phyloP scores from a whole-genome alignment of 2,329 filamentous ascomycete species.

The Stagonosporopsis rhizophila region DNA sequence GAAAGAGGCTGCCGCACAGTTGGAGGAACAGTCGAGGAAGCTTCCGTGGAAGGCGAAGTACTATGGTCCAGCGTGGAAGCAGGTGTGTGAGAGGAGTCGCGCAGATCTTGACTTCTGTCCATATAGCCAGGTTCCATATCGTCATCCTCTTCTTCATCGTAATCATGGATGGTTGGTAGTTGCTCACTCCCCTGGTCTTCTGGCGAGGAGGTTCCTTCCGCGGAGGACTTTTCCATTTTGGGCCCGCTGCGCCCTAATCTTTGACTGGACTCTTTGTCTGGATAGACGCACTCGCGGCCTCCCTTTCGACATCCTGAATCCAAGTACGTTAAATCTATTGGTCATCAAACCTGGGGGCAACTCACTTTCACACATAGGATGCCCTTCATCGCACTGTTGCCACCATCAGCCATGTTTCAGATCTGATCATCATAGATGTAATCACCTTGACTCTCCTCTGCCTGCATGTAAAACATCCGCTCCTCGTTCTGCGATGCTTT shows the following conservation, averaged over 20 bases:
- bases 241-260: constrained; percentile 55
- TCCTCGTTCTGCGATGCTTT: constrained; percentile 91
- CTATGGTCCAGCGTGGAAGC: constrained; percentile 54
- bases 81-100: constrained; percentile 51
- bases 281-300: constrained; percentile 87
- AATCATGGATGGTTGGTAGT: constrained; percentile 51
- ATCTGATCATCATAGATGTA: constrained; percentile 5
- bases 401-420: constrained; percentile 22
- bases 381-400: constrained; percentile 83
- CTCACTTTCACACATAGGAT: constrained; percentile 81
- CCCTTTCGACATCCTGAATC: constrained; percentile 83
- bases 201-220: constrained; percentile 60
- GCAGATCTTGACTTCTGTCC: constrained; percentile 34
- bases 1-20: constrained; percentile 41
- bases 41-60: constrained; percentile 61
- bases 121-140: constrained; percentile 28
- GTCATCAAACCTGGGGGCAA: constrained; percentile 20
- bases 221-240: constrained; percentile 54
- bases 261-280: constrained; percentile 68
- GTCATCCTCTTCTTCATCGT: constrained; percentile 57
- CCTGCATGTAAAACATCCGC: constrained; percentile 92
- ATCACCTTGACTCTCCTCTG: constrained; percentile 79
- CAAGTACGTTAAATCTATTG: constrained; percentile 24
- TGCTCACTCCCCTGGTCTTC: constrained; percentile 54
- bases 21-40: constrained; percentile 46